Conservation (phyloP, 2,329 filamentous ascomycete species). For the Phaeoacremonium minimum region DNA sequence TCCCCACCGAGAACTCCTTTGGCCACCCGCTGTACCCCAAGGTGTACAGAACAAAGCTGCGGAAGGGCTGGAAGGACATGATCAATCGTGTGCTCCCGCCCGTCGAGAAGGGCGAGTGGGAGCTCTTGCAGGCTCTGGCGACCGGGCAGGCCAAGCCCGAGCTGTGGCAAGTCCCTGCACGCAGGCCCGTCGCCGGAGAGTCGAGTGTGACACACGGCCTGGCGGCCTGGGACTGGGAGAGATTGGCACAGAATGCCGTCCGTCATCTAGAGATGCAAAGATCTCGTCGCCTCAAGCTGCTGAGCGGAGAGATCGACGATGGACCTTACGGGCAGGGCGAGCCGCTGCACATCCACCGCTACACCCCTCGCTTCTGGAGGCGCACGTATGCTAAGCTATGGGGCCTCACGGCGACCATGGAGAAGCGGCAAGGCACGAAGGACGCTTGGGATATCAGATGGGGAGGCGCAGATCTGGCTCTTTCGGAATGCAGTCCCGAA, state of each 20-base stretch:
- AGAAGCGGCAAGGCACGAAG: conserved; percentile 16
- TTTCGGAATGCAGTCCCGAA: conserved; percentile 37
- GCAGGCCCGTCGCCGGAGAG: conserved; percentile 23
- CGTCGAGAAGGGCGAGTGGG: conserved; percentile 49
- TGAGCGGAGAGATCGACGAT: conserved; percentile 32
- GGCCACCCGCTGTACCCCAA: conserved; percentile 36
- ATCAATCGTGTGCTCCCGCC: conserved; percentile 50
- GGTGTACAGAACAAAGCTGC: conserved; percentile 35
- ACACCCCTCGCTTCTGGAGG: conserved; percentile 35
- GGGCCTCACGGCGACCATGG: conserved; percentile 37
- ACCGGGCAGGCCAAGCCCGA: conserved; percentile 30
- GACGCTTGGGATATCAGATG: conserved; percentile 34
- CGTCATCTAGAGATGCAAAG: conserved; percentile 30
- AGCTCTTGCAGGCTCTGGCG: conserved; percentile 43
- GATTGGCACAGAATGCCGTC: conserved; percentile 32
- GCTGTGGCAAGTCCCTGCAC: conserved; percentile 29
- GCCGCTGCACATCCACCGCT: conserved; percentile 25
- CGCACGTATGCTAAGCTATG: conserved; percentile 43
- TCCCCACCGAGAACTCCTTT: conserved; percentile 45
- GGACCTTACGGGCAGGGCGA: conserved; percentile 23
- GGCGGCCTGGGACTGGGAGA: conserved; percentile 36
- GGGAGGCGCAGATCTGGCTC: conserved; percentile 40
- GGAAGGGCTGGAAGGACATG: conserved; percentile 41
- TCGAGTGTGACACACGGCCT: neutral
- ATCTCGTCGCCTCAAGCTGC: conserved; percentile 25